Evolutionary conservation across 2,329 filamentous ascomycete genomes (phyloP), one percentile per base, ranked within the genome.

Genomic region (Fusarium aywerte): DNA sequence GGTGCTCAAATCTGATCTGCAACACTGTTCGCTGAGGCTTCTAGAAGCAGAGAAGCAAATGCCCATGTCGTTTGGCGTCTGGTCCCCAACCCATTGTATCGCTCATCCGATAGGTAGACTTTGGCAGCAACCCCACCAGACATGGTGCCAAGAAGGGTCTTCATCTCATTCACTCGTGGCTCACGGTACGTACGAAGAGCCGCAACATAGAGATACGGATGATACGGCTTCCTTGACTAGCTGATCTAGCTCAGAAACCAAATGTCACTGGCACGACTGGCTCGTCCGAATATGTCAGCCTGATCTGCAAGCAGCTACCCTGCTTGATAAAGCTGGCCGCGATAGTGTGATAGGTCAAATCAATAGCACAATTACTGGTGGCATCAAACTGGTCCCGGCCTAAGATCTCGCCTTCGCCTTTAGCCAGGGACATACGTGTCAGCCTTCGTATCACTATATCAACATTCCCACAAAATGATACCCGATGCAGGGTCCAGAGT

Each of bases 41-140:
- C 71, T 71, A 63, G 72, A 74, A 74, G 60, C 36, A 49, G 13
- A 67, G 53, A 58, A 70, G 48, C 25, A 29, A 57, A 44, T 45
- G 47, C 56, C 42, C 49, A 45, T 45, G 38, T 23, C 29, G 42
- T 58, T 65, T 68, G 63, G 54, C 48, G 51, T 35, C 55, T 35
- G 40, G 56, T 53, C 50, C 50, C 43, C 35, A 50, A 25, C 23
- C 32, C 39, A 53, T 33, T 49, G 40, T 47, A 33, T 32, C 50
- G 39, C 32, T 48, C 36, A 72, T 57, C 70, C 70, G 72, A 74
- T 74, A 74, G 72, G 72, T 73, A 69, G 72, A 65, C 33, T 65
- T 60, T 52, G 32, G 44, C 35, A 27, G 31, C n/a, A 48, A 29
- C 62, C 50, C 72, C 72, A 72, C 65, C 40, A n/a, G 15, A 27